A percentile compares a stretch with the other conserved stretches of the same genome.
Evolutionary conservation across 345 rosid species (phyloP).

Genomic region (Acer saccharum): DNA sequence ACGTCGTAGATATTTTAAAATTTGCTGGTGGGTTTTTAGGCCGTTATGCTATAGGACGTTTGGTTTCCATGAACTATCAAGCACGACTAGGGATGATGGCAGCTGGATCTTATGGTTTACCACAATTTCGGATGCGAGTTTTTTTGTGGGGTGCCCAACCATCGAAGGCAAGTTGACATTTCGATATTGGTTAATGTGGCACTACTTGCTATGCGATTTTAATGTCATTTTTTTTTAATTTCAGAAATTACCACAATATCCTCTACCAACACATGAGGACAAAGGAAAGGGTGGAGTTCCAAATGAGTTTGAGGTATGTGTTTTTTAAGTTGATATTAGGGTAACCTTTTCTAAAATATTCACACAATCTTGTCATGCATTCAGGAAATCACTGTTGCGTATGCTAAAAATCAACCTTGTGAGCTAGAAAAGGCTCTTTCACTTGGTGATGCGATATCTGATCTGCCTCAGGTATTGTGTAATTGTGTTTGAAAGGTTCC

Average conservation of each 20-base stretch:
- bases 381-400: constrained; percentile 37
- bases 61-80: constrained; percentile 50
- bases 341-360: background rate
- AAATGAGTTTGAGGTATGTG: constrained; percentile 44
- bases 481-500: background rate
- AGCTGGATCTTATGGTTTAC: constrained; percentile 51
- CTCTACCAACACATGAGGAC: constrained; percentile 51
- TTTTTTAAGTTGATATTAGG: background rate
- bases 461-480: constrained; percentile 41
- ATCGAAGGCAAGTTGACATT: constrained; percentile 28
- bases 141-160: constrained; percentile 58
- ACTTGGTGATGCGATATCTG: constrained; percentile 46
- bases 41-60: constrained; percentile 46
- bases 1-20: constrained; percentile 47
- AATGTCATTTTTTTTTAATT: background rate
- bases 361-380: background rate
- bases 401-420: constrained; percentile 20
- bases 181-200: background rate
- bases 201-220: background rate
- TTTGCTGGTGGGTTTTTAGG: constrained; percentile 40
- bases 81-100: constrained; percentile 47
- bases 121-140: constrained; percentile 43
- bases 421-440: constrained; percentile 32
- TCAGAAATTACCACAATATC: constrained; percentile 52
- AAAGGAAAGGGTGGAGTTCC: constrained; percentile 21